Evolutionary conservation across 257 asterid species (phyloP).

Genomic region (Datura wrightii): DNA sequence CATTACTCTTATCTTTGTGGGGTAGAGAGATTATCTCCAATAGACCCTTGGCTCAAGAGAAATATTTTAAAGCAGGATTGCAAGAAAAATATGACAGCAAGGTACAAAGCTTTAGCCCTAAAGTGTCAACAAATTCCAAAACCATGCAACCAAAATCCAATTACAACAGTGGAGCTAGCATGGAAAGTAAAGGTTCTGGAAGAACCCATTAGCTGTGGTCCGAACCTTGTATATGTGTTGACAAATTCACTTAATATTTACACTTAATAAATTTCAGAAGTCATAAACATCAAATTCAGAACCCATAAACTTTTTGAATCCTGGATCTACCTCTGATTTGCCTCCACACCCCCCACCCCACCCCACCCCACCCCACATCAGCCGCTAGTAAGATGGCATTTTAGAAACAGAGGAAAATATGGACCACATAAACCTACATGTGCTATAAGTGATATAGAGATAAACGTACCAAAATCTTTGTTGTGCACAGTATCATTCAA

Average conservation of each 20-base stretch:
- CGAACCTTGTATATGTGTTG: background rate
- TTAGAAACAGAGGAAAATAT: constrained; percentile 13
- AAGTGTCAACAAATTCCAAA: background rate
- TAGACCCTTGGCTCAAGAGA: too few relatives aligned
- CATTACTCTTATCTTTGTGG: too few relatives aligned
- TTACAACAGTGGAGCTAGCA: background rate
- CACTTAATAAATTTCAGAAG: background rate
- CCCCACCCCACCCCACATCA: background rate
- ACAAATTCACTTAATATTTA: background rate
- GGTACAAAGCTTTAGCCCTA: background rate
- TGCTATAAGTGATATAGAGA: constrained; percentile 30
- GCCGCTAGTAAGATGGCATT: background rate
- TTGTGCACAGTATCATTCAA: constrained; percentile 96
- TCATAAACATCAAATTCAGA: background rate
- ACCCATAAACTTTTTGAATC: background rate
- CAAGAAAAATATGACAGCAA: too few relatives aligned
- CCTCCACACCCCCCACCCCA: background rate
- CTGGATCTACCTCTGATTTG: background rate
- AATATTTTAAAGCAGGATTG: too few relatives aligned
- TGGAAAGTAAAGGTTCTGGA: background rate
- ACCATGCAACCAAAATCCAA: background rate
- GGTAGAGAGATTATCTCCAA: too few relatives aligned
- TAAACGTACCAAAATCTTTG: constrained; percentile 81
- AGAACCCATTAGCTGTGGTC: constrained; percentile 5
- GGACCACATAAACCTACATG: constrained; percentile 23